Percentiles rank a stretch among this genome's conserved stretches.
These are phyloP conservation scores for Nitzschia palea DNA, from an alignment of 108 stramenopile genomes.

Conservation along the genomic window DNA sequence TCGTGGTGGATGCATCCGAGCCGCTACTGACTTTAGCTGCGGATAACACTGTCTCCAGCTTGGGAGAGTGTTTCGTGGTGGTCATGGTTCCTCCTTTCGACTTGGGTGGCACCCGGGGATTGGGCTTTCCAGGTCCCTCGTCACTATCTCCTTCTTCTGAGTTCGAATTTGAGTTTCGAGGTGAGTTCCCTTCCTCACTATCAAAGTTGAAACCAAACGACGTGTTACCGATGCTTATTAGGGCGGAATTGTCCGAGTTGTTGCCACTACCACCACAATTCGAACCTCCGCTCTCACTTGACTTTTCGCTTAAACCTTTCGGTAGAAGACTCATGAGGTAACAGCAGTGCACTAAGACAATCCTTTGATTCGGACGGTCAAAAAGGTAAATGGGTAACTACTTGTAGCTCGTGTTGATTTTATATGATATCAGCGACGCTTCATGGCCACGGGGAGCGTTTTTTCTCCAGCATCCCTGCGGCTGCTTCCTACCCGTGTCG, in stretches of 20 bases:
- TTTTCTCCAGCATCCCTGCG: too few relatives aligned
- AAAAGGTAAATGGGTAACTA: too few relatives aligned
- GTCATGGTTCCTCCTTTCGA: background rate
- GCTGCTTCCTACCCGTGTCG: too few relatives aligned
- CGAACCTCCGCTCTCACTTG: conserved; percentile 14
- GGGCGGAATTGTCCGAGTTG: conserved; percentile 67
- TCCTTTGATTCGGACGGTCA: too few relatives aligned
- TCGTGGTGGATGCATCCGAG: background rate
- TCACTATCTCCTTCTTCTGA: conserved; percentile 27
- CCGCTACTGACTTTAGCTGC: background rate
- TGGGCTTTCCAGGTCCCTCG: conserved; percentile 3
- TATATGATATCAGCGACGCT: too few relatives aligned
- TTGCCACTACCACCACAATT: conserved; percentile 50
- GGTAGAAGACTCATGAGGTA: conserved; percentile 2
- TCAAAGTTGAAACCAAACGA: conserved; percentile 81
- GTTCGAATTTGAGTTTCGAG: conserved; percentile 19
- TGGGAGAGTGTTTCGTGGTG: background rate
- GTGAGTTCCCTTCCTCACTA: conserved; percentile 43
- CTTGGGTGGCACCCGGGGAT: background rate
- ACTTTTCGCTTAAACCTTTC: background rate
- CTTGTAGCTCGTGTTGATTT: too few relatives aligned
- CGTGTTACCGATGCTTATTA: conserved; percentile 56
- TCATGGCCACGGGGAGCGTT: too few relatives aligned
- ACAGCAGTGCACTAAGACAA: too few relatives aligned
- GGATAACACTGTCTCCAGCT: background rate